Evolutionary conservation across 139 green algal species (phyloP).

Genomic region (Monoraphidium neglectum): DNA sequence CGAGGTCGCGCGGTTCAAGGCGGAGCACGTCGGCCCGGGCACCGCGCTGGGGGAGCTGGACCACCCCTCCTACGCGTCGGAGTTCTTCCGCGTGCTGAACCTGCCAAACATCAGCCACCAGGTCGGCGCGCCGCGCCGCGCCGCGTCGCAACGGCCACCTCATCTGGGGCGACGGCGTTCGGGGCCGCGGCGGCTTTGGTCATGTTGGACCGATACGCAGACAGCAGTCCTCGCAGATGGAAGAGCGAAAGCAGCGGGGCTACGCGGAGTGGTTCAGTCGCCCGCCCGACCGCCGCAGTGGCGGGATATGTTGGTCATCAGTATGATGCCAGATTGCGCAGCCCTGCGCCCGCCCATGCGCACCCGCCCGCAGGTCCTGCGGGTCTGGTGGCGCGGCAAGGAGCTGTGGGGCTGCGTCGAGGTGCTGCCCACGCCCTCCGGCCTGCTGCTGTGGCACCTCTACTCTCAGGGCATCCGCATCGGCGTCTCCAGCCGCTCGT

Average conservation of each 20-base stretch:
- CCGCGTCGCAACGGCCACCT: too few species aligned
- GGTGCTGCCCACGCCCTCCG: slow-evolving; percentile 65
- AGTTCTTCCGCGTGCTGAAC: slow-evolving; percentile 67
- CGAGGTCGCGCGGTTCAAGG: slow-evolving; percentile 53
- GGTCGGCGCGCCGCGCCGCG: slow-evolving; percentile 29
- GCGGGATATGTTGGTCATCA: too few species aligned
- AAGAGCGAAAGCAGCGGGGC: too few species aligned
- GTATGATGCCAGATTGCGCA: too few species aligned
- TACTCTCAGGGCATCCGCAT: slow-evolving; percentile 68
- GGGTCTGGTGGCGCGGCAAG: slow-evolving; percentile 62
- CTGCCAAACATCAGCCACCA: slow-evolving; percentile 68
- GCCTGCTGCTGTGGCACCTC: slow-evolving; percentile 66
- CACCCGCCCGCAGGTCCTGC: slow-evolving; percentile 52
- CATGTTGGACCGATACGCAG: too few species aligned
- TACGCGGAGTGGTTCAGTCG: too few species aligned
- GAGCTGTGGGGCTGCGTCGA: slow-evolving; percentile 69
- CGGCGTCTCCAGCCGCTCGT: slow-evolving; percentile 63
- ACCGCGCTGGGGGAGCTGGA: slow-evolving; percentile 70
- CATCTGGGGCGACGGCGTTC: too few species aligned
- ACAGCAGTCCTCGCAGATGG: too few species aligned
- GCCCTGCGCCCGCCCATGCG: not conserved
- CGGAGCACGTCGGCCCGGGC: slow-evolving; percentile 39
- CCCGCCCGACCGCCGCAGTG: too few species aligned
- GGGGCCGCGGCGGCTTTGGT: too few species aligned
- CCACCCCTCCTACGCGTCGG: slow-evolving; percentile 64